Base-by-base conservation (phyloP, 306 rosid species). In the Biancaea sappan region DNA sequence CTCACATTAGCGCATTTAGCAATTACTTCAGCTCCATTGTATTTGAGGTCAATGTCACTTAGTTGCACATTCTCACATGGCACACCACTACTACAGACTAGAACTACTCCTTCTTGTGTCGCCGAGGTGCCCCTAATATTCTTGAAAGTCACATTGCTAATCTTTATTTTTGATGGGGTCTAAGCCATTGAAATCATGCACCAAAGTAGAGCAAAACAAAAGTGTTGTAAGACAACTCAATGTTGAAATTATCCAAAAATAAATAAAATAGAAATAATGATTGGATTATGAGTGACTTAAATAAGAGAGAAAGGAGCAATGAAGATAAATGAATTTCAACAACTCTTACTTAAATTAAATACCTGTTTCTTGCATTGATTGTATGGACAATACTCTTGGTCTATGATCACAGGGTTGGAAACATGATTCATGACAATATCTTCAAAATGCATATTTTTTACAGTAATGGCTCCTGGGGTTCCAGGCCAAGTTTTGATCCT, bases 51-150 rank as follows among this genome's bases (percentile, higher is more conserved):
- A 31, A 79, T 77, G 51, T 77, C 78, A 26, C 24, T 8, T 10
- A 82, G 2, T 37, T 58, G 48, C 22, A 82, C 84, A 1, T 66
- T 31, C 2, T 77, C 35, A 32, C 89, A 82, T 40, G 86, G 83
- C 0, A 50, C 0, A 0, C 40, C 57, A 1, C 3, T 22, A 16
- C 86, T 77, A 15, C 89, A 85, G 5, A 28, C 18, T 15, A 85
- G 69, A 48, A 76, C 34, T 14, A 85, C 66, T 5, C 79, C 85
- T n/a, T n/a, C n/a, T 5, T 54, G 25, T n/a, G 50, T 44, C 14
- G 18, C 50, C 9, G 50, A 44, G 2, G 50, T 44, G 18, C 50
- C 50, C 18, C 18, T 44, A 44, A 44, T 44, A 14, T 44, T 44
- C 50, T 44, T 44, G 18, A 44, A 44, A 44, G 18, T 44, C 50